A percentile compares a stretch with the other conserved stretches of the same genome.
These are phyloP conservation scores for Tanacetum coccineum DNA, from an alignment of 129 eudicot species.

Conservation along the genomic window DNA sequence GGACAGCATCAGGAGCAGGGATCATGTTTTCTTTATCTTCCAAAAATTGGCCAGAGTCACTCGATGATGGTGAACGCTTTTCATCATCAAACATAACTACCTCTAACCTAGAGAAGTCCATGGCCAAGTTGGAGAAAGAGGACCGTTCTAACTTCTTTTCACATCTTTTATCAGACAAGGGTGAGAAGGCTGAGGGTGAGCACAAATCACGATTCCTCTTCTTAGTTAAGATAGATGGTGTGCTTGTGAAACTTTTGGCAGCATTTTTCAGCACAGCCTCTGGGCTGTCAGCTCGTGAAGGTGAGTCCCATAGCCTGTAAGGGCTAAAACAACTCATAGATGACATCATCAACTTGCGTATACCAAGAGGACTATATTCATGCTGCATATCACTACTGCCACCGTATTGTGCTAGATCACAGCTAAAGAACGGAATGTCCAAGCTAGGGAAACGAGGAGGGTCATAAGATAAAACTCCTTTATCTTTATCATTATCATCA, in stretches of 20 bases:
- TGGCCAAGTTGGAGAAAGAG: slow-evolving; percentile 49
- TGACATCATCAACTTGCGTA: slow-evolving; percentile 74
- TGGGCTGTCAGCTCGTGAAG: slow-evolving; percentile 62
- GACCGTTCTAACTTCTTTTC: slow-evolving; percentile 63
- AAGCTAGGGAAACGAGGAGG: slow-evolving; percentile 96
- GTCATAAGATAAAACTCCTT: slow-evolving; percentile 71
- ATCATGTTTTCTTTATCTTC: slow-evolving; percentile 63
- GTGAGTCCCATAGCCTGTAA: slow-evolving; percentile 82
- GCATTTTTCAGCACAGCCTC: slow-evolving; percentile 84
- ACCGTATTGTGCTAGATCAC: slow-evolving; percentile 79
- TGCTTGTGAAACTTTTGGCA: slow-evolving; percentile 68
- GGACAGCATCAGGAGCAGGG: slow-evolving; percentile 22
- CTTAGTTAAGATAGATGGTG: slow-evolving; percentile 75
- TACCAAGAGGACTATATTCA: slow-evolving; percentile 91
- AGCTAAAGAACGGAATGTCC: slow-evolving; percentile 90
- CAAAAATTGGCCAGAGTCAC: slow-evolving; percentile 25
- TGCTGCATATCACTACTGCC: slow-evolving; percentile 62
- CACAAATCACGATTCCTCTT: slow-evolving; percentile 73
- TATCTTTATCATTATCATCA: too few species aligned
- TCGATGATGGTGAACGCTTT: slow-evolving; percentile 32
- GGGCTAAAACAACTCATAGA: slow-evolving; percentile 58
- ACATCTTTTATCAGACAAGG: slow-evolving; percentile 74
- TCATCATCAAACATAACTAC: slow-evolving; percentile 53
- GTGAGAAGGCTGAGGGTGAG: slow-evolving; percentile 34
- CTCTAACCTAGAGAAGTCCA: slow-evolving; percentile 63